A percentile compares a stretch with the other conserved stretches of the same genome.
Evolutionary conservation across 2,329 filamentous ascomycete genomes (phyloP).

Genomic region (Trichoderma sp.): DNA sequence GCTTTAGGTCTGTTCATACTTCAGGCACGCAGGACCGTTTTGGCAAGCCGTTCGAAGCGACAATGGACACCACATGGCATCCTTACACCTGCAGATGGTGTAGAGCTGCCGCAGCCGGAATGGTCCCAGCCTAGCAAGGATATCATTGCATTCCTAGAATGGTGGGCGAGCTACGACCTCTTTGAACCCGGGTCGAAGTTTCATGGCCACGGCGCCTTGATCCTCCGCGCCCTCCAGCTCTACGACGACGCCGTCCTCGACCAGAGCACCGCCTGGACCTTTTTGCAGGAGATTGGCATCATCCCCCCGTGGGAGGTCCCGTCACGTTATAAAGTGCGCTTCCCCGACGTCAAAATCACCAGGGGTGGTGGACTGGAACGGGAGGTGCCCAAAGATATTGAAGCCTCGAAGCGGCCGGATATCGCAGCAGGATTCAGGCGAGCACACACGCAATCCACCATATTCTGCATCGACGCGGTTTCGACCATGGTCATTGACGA

Average conservation of each 20-base stretch:
- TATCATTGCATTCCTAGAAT: slow-evolving; percentile 69
- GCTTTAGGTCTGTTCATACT: slow-evolving; percentile 50
- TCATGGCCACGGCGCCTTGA: slow-evolving; percentile 62
- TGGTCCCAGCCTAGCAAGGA: slow-evolving; percentile 45
- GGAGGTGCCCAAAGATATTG: slow-evolving; percentile 38
- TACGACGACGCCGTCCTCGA: slow-evolving; percentile 53
- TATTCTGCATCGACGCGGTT: slow-evolving; percentile 73
- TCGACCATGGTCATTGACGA: slow-evolving; percentile 75
- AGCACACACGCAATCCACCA: slow-evolving; percentile 59
- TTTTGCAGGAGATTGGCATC: slow-evolving; percentile 75
- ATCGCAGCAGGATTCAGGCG: slow-evolving; percentile 54
- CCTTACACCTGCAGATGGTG: slow-evolving; percentile 37
- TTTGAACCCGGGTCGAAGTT: slow-evolving; percentile 57
- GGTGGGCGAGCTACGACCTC: slow-evolving; percentile 62
- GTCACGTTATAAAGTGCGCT: slow-evolving; percentile 60
- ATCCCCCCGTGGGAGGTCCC: slow-evolving; percentile 71
- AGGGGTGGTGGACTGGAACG: slow-evolving; percentile 49
- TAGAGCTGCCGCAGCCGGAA: slow-evolving; percentile 30
- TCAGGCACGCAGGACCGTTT: slow-evolving; percentile 54
- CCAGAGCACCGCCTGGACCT: slow-evolving; percentile 58
- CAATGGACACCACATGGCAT: slow-evolving; percentile 55
- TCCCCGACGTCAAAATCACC: slow-evolving; percentile 52
- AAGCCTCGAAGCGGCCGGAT: slow-evolving; percentile 47
- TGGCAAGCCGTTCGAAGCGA: slow-evolving; percentile 53
- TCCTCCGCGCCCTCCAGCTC: slow-evolving; percentile 63